Evolutionary conservation across 1,284 basidiomycete genomes (phyloP).

Genomic region (Heterobasidion annosum): DNA sequence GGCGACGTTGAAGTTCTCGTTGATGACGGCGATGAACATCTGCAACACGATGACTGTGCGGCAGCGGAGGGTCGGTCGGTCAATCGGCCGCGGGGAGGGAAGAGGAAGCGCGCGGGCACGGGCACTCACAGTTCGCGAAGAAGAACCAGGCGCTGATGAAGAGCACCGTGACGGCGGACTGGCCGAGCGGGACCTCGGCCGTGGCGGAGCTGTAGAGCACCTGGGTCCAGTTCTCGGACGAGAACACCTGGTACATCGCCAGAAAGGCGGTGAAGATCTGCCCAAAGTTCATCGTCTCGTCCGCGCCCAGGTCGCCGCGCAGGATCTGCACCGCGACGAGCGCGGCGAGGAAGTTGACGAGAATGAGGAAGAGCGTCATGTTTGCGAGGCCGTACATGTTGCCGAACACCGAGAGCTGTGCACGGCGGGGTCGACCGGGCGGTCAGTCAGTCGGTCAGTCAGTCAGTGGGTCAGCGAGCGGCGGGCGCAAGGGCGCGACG

Average conservation of each 20-base stretch:
- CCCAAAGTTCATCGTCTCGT: constrained; percentile 72
- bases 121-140: constrained; percentile 80
- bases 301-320: constrained; percentile 68
- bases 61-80: constrained; percentile 7
- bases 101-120: no score
- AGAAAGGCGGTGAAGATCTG: constrained; percentile 86
- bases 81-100: no score
- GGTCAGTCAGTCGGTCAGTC: constrained; percentile 7
- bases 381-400: constrained; percentile 89
- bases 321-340: constrained; percentile 71
- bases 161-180: constrained; percentile 66
- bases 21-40: constrained; percentile 98
- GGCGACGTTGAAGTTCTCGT: constrained; percentile 92
- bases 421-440: not conserved
- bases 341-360: constrained; percentile 85
- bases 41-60: constrained; percentile 86
- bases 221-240: constrained; percentile 91
- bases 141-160: constrained; percentile 87
- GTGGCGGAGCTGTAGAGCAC: constrained; percentile 67
- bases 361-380: constrained; percentile 88
- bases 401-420: constrained; percentile 80
- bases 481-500: constrained; percentile 14
- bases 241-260: constrained; percentile 88
- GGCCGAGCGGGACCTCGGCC: constrained; percentile 60
- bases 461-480: constrained; percentile 1